Evolutionary conservation across 768 basidiomycete genomes (phyloP), one percentile per base, ranked within the genome.

Genomic region (Coprinopsis strossmayeri): DNA sequence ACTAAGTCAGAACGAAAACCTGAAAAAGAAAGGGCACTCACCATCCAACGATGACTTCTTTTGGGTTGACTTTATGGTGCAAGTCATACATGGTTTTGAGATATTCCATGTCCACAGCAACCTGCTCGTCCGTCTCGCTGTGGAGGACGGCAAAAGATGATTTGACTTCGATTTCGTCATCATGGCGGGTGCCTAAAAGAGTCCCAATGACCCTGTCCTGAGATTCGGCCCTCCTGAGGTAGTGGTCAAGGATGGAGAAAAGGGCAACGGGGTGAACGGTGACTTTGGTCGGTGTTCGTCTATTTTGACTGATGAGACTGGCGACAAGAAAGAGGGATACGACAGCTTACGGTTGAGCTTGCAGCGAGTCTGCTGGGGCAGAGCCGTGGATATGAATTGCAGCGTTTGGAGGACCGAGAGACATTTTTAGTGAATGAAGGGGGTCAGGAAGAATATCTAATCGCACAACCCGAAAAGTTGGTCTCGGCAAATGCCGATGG

Each of bases 71-170:
- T 65, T 81, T 90, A 61, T 83, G 79, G 67, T 91, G 82, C 44
- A 97, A 73, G 53, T 97, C 93, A 59, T 88, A 89, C 87, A 97
- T 91, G 34, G 83, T 79, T 55, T 84, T 82, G 63, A 94, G 92
- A 67, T 97, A 96, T 44, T 95, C 92, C 83, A 92, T 91, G 63
- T 98, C 94, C 52, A 98, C 88, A 3, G 91, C 91, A 35, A 95
- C 90, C 67, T 92, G 91, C 60, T 95, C 90, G 61, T 81, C 82
- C 24, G 87, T 90, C 70, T 95, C 91, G 61, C 82, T 87, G 65
- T 98, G 93, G 37, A 94, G 77, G 25, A 97, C 91, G 17, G 91
- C 92, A 61, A 96, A 98, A 12, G 89, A 80, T 43, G 82, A 85
- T 48, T 82, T 78, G 53, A 96, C 82, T 56, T 90, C 85, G 53